Evolutionary conservation across 306 rosid species (phyloP), one percentile per base, ranked within the genome.

Genomic region (Gillenia trifoliata): DNA sequence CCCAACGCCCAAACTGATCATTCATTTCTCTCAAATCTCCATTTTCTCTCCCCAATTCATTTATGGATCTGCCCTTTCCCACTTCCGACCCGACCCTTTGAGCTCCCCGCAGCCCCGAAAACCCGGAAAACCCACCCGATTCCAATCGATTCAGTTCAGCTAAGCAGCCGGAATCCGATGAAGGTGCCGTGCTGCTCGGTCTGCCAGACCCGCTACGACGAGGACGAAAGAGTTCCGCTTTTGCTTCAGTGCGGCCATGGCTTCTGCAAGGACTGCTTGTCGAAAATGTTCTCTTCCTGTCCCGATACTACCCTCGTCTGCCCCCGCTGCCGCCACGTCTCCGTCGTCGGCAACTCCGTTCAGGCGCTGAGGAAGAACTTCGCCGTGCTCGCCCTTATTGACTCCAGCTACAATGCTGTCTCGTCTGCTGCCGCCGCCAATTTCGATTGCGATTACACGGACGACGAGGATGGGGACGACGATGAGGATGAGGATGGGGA

Each of bases 191-290:
- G 93, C 70, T 94, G 99, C 61, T 87, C 96, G 47, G 97, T 94
- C 11, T 94, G 99, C 86, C 97, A 92, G 77, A 94, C 90, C 83
- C 91, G 99, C 72, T 94, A 91, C 84, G 91, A 94, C 91, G 99
- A 92, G 77, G 99, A 90, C 11, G 99, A 92, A 78, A 85, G 99
- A 73, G 97, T 92, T 15, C 99, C 99, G 17, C 97, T 94, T 71
- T 77, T 94, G 79, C 99, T 94, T 36, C 96, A 94, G 87, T 94
- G 99, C 71, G 99, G 99, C 41, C 99, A 94, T 78, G 96, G 97
- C 4, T 94, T 92, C 87, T 94, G 99, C 81, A 86, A 80, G 71
- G 99, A 94, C 49, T 94, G 99, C 61, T 83, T 94, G 19, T 92
- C 96, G 16, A 81, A 79, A 71, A 92, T 94, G 99, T 94, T 92